Evolutionary conservation across 2,329 filamentous ascomycete species (phyloP), one percentile per base, ranked within the genome.

Genomic region (Venturia nashicola): DNA sequence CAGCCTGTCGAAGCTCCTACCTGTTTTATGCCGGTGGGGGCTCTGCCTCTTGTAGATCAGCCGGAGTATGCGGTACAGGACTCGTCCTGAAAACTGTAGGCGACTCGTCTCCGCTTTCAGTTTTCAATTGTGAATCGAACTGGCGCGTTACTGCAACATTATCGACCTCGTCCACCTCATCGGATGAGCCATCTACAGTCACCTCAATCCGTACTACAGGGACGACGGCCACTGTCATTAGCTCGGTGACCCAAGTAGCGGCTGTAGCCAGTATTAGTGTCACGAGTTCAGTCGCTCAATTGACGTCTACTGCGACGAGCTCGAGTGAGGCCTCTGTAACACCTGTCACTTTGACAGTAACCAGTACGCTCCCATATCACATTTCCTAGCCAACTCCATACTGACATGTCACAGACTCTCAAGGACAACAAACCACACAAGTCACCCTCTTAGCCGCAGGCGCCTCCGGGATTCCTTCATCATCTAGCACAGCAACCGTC

Each of bases 111-210:
- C 61, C 61, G 20, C 36, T 63, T 11, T 54, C 44, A 34, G 48
- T 63, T n/a, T 63, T 63, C 48, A 63, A 63, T 43, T 63, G 61
- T 34, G 42, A 63, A 34, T 36, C 44, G 7, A n/a, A 39, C 20
- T 63, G 61, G 61, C 34, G 43, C 32, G 61, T 63, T 18, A 63
- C 61, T 4, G 20, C 23, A 14, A 55, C 61, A 27, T 7, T 39
- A 27, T 32, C 59, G 2, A 8, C n/a, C 18, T 42, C 39, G n/a
- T n/a, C 59, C 11, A 23, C 36, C 6, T 27, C 39, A 12, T 44
- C 36, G 34, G 36, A 7, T 8, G 57, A 18, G 11, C 36, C 57
- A 23, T 23, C n/a, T 9, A 42, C 57, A 23, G 36, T 11, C n/a
- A 42, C 36, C 11, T 60, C 57, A 16, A 9, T 44, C 2, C 14